Evolutionary conservation across 225 moss, liverwort and hornwort genomes (phyloP).

Genomic region (Thuidium tamariscinum): DNA sequence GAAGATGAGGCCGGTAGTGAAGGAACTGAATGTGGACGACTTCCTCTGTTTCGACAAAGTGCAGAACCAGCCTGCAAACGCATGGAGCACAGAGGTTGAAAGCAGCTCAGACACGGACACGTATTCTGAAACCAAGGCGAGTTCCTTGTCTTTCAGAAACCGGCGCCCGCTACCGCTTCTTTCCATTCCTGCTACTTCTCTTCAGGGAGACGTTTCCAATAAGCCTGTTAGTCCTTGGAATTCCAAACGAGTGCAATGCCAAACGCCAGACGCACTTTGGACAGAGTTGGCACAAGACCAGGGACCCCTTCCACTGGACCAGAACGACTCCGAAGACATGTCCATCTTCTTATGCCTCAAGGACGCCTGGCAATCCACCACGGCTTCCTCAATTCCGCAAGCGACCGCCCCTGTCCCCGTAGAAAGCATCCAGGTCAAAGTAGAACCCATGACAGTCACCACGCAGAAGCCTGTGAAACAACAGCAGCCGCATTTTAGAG

Average conservation of each 20-base stretch:
- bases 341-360: constrained; percentile 11
- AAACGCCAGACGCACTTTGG: constrained; percentile 15
- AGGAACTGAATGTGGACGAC: constrained; percentile 17
- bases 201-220: background rate
- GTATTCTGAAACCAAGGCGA: background rate
- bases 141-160: background rate
- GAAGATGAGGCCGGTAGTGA: background rate
- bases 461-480: background rate
- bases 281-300: constrained; percentile 4
- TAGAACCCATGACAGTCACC: background rate
- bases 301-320: constrained; percentile 16
- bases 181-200: constrained; percentile 7
- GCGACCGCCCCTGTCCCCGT: background rate
- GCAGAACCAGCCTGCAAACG: constrained; percentile 11
- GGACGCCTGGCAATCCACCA: constrained; percentile 14
- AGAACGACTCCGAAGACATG: constrained; percentile 28
- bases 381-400: background rate
- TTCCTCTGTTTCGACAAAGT: constrained; percentile 32
- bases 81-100: background rate
- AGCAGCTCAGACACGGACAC: background rate
- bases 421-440: background rate
- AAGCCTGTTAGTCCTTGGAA: constrained; percentile 18
- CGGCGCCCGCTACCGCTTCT: constrained; percentile 4
- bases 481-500: constrained; percentile 28
- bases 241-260: constrained; percentile 19